Evolutionary conservation across 2,329 filamentous ascomycete genomes (phyloP).

Genomic region (Ophiostoma piceae): DNA sequence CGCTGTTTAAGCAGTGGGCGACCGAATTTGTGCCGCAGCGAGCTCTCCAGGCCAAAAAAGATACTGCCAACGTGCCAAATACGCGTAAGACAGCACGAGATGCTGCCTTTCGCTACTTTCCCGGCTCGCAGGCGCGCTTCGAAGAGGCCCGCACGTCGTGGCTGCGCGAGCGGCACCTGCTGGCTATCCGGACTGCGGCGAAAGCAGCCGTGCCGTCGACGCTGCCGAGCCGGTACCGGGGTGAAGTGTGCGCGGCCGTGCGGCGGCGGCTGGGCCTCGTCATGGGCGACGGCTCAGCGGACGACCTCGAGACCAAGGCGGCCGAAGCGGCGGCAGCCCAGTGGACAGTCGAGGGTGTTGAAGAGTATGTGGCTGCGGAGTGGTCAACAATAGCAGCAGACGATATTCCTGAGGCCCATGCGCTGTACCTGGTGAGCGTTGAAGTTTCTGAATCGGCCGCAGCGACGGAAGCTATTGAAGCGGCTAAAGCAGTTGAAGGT

Average conservation of each 20-base stretch:
- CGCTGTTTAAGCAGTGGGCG: conserved; percentile 56
- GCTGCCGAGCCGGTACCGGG: conserved; percentile 33
- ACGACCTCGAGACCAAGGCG: background rate
- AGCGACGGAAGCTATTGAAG: too few relatives aligned
- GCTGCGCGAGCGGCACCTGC: conserved; percentile 37
- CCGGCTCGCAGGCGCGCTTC: conserved; percentile 42
- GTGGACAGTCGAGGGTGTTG: conserved; percentile 41
- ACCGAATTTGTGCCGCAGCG: conserved; percentile 55
- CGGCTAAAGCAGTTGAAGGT: too few relatives aligned
- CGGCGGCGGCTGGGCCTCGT: conserved; percentile 33
- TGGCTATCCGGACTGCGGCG: conserved; percentile 39
- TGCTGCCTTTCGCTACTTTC: conserved; percentile 51
- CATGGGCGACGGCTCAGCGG: background rate
- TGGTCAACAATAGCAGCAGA: conserved; percentile 35
- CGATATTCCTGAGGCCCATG: background rate
- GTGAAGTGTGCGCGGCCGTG: conserved; percentile 40
- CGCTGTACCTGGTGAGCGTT: background rate
- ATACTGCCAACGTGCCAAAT: too few relatives aligned
- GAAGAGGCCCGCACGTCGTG: conserved; percentile 40
- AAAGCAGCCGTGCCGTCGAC: conserved; percentile 30
- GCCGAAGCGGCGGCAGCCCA: conserved; percentile 29
- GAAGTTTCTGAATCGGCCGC: background rate
- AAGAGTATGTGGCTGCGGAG: conserved; percentile 39
- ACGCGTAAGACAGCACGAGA: conserved; percentile 44
- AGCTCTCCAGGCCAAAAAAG: background rate